phyloP scores from a whole-genome alignment of 441 rosid species.

The Jatropha podagrica region DNA sequence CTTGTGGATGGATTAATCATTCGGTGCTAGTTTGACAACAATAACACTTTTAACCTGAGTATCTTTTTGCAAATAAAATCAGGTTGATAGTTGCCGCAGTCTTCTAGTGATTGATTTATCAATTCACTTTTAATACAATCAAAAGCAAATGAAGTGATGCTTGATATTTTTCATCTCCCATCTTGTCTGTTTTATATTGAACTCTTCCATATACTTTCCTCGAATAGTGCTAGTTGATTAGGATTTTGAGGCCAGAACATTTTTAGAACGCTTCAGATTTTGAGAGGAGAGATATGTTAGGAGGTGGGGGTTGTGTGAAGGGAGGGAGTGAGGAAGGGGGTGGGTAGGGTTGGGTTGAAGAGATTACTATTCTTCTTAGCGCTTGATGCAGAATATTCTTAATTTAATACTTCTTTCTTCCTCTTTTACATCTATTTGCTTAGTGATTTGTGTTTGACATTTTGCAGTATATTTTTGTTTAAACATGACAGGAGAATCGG shows the following conservation, averaged over 20 bases:
- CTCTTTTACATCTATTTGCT: background rate
- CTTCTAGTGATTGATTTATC: background rate
- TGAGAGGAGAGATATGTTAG: background rate
- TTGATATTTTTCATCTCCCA: background rate
- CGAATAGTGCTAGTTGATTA: background rate
- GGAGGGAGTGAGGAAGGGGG: background rate
- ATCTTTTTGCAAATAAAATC: background rate
- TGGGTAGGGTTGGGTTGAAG: background rate
- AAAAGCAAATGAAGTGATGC: no score
- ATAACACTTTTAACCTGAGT: background rate
- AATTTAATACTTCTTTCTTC: background rate
- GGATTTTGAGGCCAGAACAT: background rate
- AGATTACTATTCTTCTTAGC: background rate
- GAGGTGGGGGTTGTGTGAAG: no score
- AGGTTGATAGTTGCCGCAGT: background rate
- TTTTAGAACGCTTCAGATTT: background rate
- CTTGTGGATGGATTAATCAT: background rate
- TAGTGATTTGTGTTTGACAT: background rate
- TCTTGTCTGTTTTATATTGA: background rate
- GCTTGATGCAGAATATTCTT: background rate
- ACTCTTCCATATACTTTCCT: background rate
- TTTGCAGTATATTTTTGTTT: constrained; percentile 8
- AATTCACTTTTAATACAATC: background rate
- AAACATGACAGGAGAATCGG: constrained; percentile 48
- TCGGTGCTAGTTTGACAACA: background rate